Evolutionary conservation across 2,329 filamentous ascomycete species (phyloP).

Genomic region (Rutstroemia sp.): DNA sequence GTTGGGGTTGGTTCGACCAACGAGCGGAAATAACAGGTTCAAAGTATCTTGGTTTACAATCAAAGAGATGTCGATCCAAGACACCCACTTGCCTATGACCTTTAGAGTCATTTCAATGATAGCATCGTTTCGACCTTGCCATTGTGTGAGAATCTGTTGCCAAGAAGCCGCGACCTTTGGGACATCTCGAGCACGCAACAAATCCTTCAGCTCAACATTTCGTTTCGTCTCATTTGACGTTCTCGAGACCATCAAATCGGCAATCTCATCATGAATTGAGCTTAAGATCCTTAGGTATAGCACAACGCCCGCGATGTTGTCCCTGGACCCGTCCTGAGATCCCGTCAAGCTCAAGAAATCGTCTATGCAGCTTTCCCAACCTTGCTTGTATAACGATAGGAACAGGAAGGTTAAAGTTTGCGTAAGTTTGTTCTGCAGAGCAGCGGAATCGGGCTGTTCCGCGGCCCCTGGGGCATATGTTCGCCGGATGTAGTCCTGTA

Average conservation of each 20-base stretch:
- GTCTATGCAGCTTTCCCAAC: constrained; percentile 86
- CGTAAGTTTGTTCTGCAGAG: constrained; percentile 93
- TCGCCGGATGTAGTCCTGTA: constrained; percentile 73
- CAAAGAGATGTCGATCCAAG: constrained; percentile 95
- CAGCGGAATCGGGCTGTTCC: constrained; percentile 57
- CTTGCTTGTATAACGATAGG: constrained; percentile 73
- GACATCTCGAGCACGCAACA: constrained; percentile 80
- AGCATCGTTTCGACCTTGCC: constrained; percentile 54
- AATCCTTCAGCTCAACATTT: constrained; percentile 85
- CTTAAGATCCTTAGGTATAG: constrained; percentile 84
- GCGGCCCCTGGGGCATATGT: constrained; percentile 56
- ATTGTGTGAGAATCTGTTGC: constrained; percentile 81
- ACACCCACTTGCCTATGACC: constrained; percentile 94
- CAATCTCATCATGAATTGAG: constrained; percentile 95
- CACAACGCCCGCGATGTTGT: constrained; percentile 69
- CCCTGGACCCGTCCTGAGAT: constrained; percentile 48
- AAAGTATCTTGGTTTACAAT: constrained; percentile 89
- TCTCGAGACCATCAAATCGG: constrained; percentile 78
- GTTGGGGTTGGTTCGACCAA: constrained; percentile 61
- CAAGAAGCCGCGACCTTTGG: constrained; percentile 82
- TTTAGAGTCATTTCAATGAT: constrained; percentile 84
- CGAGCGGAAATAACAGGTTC: constrained; percentile 74
- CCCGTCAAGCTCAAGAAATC: constrained; percentile 76
- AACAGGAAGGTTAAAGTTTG: constrained; percentile 95
- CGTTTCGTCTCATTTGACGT: constrained; percentile 73